phyloP scores from a whole-genome alignment of 192 early-diverging fungal genomes.

The Coemansia sp. region DNA sequence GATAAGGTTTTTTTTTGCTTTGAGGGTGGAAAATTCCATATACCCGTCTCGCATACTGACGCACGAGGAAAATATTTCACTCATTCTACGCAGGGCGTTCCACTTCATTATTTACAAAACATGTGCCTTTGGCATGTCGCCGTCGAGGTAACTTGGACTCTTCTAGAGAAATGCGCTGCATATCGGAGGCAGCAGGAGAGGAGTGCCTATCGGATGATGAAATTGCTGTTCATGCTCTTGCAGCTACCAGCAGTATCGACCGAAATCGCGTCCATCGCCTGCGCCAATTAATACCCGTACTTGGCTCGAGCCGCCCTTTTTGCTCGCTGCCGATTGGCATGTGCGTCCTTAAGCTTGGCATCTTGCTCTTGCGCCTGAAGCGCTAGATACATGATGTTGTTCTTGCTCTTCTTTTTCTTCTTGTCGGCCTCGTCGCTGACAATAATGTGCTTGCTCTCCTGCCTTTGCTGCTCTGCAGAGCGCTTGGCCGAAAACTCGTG shows the following conservation, averaged over 20 bases:
- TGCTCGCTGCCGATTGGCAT: constrained; percentile 63
- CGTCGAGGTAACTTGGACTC: background rate
- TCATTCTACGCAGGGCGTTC: too few species aligned
- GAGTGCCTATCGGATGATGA: too few species aligned
- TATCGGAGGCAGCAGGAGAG: too few species aligned
- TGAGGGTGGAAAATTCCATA: background rate
- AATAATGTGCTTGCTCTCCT: constrained; percentile 21
- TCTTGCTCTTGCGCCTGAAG: constrained; percentile 71
- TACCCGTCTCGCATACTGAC: too few species aligned
- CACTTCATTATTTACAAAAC: background rate
- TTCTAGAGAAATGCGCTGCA: background rate
- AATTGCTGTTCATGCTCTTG: background rate
- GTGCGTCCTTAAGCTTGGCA: constrained; percentile 61
- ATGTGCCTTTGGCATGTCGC: background rate
- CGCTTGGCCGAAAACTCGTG: constrained; percentile 22
- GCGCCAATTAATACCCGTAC: constrained; percentile 52
- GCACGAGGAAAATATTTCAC: background rate
- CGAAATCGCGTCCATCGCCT: background rate
- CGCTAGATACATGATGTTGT: constrained; percentile 81
- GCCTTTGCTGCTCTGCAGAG: constrained; percentile 16
- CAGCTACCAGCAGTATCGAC: background rate
- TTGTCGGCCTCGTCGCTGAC: constrained; percentile 30
- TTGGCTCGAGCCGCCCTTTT: constrained; percentile 68
- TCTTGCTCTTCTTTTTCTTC: constrained; percentile 71
- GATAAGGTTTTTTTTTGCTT: background rate